Evolutionary conservation across 2,329 filamentous ascomycete species (phyloP).

Genomic region (Pseudogymnoascus sp.): DNA sequence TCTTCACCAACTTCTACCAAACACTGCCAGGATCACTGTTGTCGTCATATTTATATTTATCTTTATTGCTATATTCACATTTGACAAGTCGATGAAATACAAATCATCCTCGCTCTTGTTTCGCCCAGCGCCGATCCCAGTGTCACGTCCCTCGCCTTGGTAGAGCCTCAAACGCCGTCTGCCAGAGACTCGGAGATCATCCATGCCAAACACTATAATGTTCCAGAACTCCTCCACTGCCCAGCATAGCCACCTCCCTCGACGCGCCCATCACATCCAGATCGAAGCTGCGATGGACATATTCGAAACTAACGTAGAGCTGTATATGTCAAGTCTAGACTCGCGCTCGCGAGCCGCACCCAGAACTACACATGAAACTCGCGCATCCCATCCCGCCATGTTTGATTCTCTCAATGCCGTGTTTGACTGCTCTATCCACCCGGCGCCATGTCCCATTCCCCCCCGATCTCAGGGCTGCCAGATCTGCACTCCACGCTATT

Average conservation of each 20-base stretch:
- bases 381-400: not conserved
- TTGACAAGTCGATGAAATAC: not conserved
- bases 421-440: not conserved
- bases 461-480: not conserved
- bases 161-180: slow-evolving; percentile 2
- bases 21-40: not conserved
- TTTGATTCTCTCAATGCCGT: not conserved
- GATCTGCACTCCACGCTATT: not conserved
- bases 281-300: not conserved
- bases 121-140: not conserved
- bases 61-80: not conserved
- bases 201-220: not conserved
- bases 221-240: not conserved
- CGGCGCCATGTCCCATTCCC: not conserved
- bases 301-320: not conserved
- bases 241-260: not conserved
- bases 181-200: not conserved
- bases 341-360: not conserved
- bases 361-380: not conserved
- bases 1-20: not conserved
- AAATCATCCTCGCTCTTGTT: not conserved
- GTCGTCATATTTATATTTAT: not conserved
- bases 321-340: not conserved
- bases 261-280: not conserved
- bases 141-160: slow-evolving; percentile 6